A percentile compares a stretch with the other conserved stretches of the same genome.
These are phyloP conservation scores for Leptosphaerulina australis DNA, from an alignment of 2,329 filamentous ascomycete genomes.

Conservation along the genomic window DNA sequence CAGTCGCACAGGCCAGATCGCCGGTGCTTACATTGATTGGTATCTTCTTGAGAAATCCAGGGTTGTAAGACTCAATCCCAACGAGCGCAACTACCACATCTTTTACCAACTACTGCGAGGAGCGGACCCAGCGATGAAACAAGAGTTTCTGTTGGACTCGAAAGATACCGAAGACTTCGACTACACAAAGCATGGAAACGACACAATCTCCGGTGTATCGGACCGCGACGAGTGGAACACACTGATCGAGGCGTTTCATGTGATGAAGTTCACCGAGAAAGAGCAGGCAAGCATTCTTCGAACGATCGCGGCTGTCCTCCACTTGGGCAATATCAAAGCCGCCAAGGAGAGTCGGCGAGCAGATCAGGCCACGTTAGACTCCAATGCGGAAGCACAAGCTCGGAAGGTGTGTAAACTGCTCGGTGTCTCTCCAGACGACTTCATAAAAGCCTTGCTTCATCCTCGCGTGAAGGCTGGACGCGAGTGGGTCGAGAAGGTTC, in stretches of 20 bases:
- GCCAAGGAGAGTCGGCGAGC: conserved; percentile 88
- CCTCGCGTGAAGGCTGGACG: conserved; percentile 93
- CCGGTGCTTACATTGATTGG: conserved; percentile 97
- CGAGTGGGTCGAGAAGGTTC: conserved; percentile 98
- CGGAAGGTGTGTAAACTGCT: conserved; percentile 81
- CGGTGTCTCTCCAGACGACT: conserved; percentile 82
- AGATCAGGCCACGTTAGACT: conserved; percentile 83
- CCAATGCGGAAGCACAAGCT: conserved; percentile 76
- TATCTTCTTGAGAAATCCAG: conserved; percentile 98
- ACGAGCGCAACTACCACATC: conserved; percentile 94
- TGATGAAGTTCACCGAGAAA: conserved; percentile 90
- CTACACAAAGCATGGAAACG: conserved; percentile 90
- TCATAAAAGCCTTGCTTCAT: conserved; percentile 86
- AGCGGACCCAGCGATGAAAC: conserved; percentile 73
- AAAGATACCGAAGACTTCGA: conserved; percentile 84
- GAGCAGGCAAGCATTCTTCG: conserved; percentile 84
- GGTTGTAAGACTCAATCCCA: conserved; percentile 83
- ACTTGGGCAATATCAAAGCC: conserved; percentile 89
- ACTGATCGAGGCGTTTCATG: conserved; percentile 86
- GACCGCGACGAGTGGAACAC: conserved; percentile 89
- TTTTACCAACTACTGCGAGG: conserved; percentile 96
- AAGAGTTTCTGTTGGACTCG: conserved; percentile 75
- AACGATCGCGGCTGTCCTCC: conserved; percentile 88
- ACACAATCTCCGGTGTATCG: conserved; percentile 87
- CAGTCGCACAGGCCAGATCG: conserved; percentile 83